Evolutionary conservation across 768 basidiomycete species (phyloP).

Genomic region (Suillus subluteus): DNA sequence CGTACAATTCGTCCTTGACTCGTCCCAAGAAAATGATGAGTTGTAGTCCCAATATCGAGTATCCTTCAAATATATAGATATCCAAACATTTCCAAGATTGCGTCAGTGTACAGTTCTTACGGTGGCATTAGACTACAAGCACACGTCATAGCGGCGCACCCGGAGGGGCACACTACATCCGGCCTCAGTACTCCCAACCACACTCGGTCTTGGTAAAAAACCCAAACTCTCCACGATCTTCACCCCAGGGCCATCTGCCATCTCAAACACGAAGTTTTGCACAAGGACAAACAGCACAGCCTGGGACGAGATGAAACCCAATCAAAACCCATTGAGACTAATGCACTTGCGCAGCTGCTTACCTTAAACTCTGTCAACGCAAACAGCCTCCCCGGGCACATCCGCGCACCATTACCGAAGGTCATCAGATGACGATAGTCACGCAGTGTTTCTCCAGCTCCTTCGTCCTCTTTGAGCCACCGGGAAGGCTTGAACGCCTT

Average conservation of each 20-base stretch:
- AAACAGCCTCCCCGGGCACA: neutral
- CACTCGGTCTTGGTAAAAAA: neutral
- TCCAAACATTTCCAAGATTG: no score
- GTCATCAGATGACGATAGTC: neutral
- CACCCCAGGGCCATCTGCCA: neutral
- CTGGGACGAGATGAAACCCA: neutral
- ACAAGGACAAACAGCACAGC: neutral
- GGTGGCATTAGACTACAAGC: neutral
- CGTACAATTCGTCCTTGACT: neutral
- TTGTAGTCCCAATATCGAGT: no score
- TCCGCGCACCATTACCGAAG: neutral
- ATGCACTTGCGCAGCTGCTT: neutral
- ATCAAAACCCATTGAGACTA: neutral
- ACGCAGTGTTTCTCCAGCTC: neutral
- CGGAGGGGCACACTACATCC: neutral
- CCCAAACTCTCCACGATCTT: neutral
- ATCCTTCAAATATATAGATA: no score
- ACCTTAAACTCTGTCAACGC: neutral
- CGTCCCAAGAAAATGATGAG: no score
- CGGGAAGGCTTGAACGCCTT: neutral
- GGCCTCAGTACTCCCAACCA: neutral
- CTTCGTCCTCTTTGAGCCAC: neutral
- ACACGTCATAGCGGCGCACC: neutral
- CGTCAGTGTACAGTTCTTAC: no score
- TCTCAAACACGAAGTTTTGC: neutral